A percentile compares a stretch with the other conserved stretches of the same genome.
phyloP scores from a whole-genome alignment of 108 stramenopile genomes.

The Epithemia pelagica region DNA sequence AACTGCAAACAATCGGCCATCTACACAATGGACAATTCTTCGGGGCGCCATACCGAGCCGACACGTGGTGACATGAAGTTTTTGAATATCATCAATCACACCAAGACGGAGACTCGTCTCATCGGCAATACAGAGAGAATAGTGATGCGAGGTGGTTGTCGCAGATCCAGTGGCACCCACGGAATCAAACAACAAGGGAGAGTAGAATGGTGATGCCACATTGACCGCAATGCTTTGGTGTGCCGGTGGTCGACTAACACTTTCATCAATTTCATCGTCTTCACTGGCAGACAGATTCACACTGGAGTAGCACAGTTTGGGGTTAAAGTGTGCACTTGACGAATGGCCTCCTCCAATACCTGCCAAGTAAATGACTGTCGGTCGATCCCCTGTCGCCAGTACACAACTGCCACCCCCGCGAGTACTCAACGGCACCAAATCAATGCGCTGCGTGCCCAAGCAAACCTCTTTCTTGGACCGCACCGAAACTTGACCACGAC shows the following conservation, averaged over 20 bases:
- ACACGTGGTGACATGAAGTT: conserved; percentile 93
- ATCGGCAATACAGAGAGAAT: conserved; percentile 90
- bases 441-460: conserved; percentile 91
- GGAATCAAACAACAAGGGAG: conserved; percentile 49
- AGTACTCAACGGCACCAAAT: conserved; percentile 65
- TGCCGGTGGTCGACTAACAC: conserved; percentile 36
- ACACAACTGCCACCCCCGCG: conserved; percentile 76
- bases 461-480: conserved; percentile 85
- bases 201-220: conserved; percentile 70
- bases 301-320: conserved; percentile 89
- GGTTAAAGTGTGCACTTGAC: conserved; percentile 35
- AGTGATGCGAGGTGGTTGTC: conserved; percentile 39
- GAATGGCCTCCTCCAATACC: conserved; percentile 48
- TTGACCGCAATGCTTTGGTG: conserved; percentile 62
- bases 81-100: conserved; percentile 96
- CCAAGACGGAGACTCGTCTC: conserved; percentile 86
- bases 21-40: conserved; percentile 77
- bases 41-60: conserved; percentile 90
- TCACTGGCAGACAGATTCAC: conserved; percentile 71
- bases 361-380: conserved; percentile 91
- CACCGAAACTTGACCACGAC: conserved; percentile 27
- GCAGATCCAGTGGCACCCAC: background rate
- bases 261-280: conserved; percentile 46
- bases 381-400: conserved; percentile 92
- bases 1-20: conserved; percentile 72